phyloP scores from a whole-genome alignment of 176 grass and related monocot genomes.

The Eleusine coracana region DNA sequence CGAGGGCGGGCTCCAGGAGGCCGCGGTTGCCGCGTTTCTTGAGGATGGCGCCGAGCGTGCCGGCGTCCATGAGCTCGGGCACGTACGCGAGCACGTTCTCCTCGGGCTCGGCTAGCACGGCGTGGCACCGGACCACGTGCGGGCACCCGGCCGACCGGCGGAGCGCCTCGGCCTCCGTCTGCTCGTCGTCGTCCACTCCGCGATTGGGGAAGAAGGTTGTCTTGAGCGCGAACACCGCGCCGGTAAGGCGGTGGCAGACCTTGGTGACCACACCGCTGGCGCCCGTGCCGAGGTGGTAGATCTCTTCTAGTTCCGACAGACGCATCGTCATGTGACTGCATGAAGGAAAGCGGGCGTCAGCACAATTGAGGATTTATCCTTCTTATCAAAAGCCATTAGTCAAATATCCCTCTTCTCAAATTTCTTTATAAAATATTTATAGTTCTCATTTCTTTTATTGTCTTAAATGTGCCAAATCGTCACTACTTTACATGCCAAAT shows the following conservation, averaged over 20 bases:
- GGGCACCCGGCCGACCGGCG: slow-evolving; percentile 35
- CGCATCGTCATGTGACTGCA: not conserved
- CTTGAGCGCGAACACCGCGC: slow-evolving; percentile 55
- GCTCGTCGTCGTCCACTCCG: not conserved
- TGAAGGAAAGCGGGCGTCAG: too few species aligned
- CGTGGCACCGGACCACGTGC: slow-evolving; percentile 48
- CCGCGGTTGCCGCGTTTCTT: not conserved
- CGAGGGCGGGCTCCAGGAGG: slow-evolving; percentile 39
- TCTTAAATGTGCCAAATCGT: too few species aligned
- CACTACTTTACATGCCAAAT: too few species aligned
- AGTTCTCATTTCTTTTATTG: too few species aligned
- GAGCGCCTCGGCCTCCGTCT: slow-evolving; percentile 42
- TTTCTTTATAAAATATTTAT: too few species aligned
- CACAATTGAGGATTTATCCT: too few species aligned
- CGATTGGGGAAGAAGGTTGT: not conserved
- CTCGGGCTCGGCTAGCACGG: not conserved
- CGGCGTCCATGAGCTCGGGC: slow-evolving; percentile 62
- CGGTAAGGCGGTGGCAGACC: slow-evolving; percentile 45
- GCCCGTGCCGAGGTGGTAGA: slow-evolving; percentile 42
- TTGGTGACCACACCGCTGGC: slow-evolving; percentile 50
- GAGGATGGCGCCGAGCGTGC: slow-evolving; percentile 47
- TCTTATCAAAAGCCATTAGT: too few species aligned
- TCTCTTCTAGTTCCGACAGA: slow-evolving; percentile 45
- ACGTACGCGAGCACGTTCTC: slow-evolving; percentile 12
- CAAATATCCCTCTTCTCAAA: too few species aligned